These are phyloP conservation scores for Amanita fuliginea DNA, from an alignment of 768 basidiomycete genomes.

Conservation along the genomic window DNA sequence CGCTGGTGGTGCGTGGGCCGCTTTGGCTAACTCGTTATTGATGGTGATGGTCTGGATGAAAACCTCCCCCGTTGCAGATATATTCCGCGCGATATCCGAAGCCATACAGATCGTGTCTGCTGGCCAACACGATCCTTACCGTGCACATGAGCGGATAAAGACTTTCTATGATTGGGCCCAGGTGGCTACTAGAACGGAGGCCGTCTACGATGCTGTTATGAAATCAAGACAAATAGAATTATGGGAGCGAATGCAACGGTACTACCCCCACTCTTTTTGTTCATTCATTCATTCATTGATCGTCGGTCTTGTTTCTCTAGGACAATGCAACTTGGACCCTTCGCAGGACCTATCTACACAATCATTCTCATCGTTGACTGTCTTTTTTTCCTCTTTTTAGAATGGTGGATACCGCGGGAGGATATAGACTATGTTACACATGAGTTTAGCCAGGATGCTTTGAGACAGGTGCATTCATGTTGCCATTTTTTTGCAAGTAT, in stretches of 20 bases:
- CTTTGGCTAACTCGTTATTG: too few relatives aligned
- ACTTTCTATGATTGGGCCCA: constrained; percentile 83
- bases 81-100: constrained; percentile 72
- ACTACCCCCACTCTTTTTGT: neutral
- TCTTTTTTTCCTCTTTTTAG: constrained; percentile 75
- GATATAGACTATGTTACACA: constrained; percentile 64
- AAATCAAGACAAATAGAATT: constrained; percentile 52
- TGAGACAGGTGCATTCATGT: constrained; percentile 19
- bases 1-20: constrained; percentile 67
- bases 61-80: constrained; percentile 35
- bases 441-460: constrained; percentile 44
- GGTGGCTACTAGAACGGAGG: constrained; percentile 72
- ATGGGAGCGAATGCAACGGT: constrained; percentile 75
- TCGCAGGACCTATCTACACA: constrained; percentile 81
- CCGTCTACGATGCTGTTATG: constrained; percentile 67
- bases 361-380: constrained; percentile 85
- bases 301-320: constrained; percentile 18
- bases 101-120: constrained; percentile 61
- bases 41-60: too few relatives aligned
- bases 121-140: constrained; percentile 63
- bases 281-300: neutral
- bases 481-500: too few relatives aligned
- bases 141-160: constrained; percentile 68
- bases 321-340: constrained; percentile 67
- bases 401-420: constrained; percentile 74